Evolutionary conservation across 164 flowering plant genomes (phyloP), one percentile per base, ranked within the genome.

Genomic region (Paratinospora sagittata): DNA sequence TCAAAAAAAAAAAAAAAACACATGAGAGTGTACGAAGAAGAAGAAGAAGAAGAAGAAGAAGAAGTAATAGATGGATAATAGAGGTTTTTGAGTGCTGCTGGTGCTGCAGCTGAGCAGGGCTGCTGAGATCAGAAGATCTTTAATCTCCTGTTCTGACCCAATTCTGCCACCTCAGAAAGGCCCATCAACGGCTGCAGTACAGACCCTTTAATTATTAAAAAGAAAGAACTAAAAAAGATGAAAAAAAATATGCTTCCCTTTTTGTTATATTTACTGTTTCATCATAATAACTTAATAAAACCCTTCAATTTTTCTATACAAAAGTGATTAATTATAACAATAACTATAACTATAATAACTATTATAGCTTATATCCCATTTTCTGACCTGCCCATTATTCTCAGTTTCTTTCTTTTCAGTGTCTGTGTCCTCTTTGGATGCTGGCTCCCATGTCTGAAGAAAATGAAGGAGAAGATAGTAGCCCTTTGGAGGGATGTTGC

Each of bases 61-160:
- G 67, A 24, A 37, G 67, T 17, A 26, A n/a, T n/a, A n/a, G n/a
- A n/a, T n/a, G n/a, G n/a, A n/a, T n/a, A n/a, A n/a, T n/a, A n/a
- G n/a, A n/a, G n/a, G n/a, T n/a, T n/a, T n/a, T n/a, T n/a, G n/a
- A n/a, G n/a, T n/a, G n/a, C n/a, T n/a, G n/a, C n/a, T n/a, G n/a
- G n/a, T n/a, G n/a, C n/a, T n/a, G n/a, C n/a, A n/a, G n/a, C n/a
- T n/a, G n/a, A n/a, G n/a, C n/a, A 0, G 19, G 27, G 36, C 49
- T 76, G 80, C 73, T 82, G 83, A 74, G 75, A 63, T 77, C 73
- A 72, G 76, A 72, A 81, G 74, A 79, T 75, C 82, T 86, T 79
- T 83, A 78, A 80, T 82, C 85, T 76, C 73, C 63, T 78, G 60
- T 82, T 82, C 83, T 78, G 84, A 81, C 83, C 76, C 74, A 74